phyloP scores from a whole-genome alignment of 352 stramenopile species.

The Thalassiosira sp. region DNA sequence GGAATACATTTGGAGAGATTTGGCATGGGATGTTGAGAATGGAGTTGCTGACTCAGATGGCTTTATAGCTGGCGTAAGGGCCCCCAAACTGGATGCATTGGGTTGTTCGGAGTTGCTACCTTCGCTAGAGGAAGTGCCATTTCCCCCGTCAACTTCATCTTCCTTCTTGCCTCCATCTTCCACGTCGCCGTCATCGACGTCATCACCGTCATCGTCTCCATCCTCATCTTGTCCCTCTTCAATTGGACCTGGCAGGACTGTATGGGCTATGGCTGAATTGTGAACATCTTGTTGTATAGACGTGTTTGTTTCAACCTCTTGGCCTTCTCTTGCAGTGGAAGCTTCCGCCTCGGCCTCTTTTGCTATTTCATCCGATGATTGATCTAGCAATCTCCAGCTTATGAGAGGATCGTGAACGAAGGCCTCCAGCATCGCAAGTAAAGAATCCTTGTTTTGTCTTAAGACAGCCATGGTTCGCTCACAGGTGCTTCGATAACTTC shows the following conservation, averaged over 20 bases:
- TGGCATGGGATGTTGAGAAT: slow-evolving; percentile 50
- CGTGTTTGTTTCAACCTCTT: slow-evolving; percentile 20
- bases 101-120: slow-evolving; percentile 6
- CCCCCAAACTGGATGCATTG: slow-evolving; percentile 29
- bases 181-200: slow-evolving; percentile 31
- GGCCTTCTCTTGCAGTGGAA: slow-evolving; percentile 12
- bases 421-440: slow-evolving; percentile 99
- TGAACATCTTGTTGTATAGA: slow-evolving; percentile 26
- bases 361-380: slow-evolving; percentile 70
- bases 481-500: slow-evolving; percentile 97
- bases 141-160: not conserved
- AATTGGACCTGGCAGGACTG: slow-evolving; percentile 62
- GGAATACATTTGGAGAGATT: slow-evolving; percentile 80
- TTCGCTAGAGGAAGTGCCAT: slow-evolving; percentile 18
- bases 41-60: slow-evolving; percentile 17
- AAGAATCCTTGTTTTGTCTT: slow-evolving; percentile 94
- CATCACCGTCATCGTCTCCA: slow-evolving; percentile 58
- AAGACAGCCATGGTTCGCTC: slow-evolving; percentile 97
- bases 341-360: slow-evolving; percentile 37
- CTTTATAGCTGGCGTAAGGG: slow-evolving; percentile 18
- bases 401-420: slow-evolving; percentile 99
- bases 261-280: slow-evolving; percentile 43
- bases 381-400: slow-evolving; percentile 94
- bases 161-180: slow-evolving; percentile 3
- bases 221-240: slow-evolving; percentile 72